phyloP scores from a whole-genome alignment of 345 rosid genomes.

The Populus tremula region DNA sequence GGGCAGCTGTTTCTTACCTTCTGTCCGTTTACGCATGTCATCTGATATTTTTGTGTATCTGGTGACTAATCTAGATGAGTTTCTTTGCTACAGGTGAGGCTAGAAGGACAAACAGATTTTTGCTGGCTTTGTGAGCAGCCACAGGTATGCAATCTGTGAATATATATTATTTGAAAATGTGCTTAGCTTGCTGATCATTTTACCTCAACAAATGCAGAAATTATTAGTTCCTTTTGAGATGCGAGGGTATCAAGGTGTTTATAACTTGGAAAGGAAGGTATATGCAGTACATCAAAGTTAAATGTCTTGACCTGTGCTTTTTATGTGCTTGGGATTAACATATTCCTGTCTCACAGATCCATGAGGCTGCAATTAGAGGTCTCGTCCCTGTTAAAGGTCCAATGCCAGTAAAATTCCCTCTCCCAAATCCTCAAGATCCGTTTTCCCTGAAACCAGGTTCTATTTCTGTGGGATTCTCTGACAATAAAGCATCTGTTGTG shows the following conservation, averaged over 20 bases:
- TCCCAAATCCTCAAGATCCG: conserved; percentile 63
- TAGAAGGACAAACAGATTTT: conserved; percentile 80
- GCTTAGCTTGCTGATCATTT: not conserved
- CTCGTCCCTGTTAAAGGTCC: conserved; percentile 52
- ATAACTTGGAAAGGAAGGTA: conserved; percentile 95
- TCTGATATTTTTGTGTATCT: not conserved
- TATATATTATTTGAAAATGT: not conserved
- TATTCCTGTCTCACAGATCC: conserved; percentile 39
- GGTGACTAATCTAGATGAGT: not conserved
- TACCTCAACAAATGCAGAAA: conserved; percentile 38
- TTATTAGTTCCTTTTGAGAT: conserved; percentile 87
- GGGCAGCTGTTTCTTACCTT: not conserved
- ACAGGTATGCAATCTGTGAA: conserved; percentile 48
- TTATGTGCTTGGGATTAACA: not conserved
- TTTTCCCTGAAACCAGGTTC: conserved; percentile 85
- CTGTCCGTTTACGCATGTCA: not conserved
- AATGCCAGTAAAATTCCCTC: conserved; percentile 58
- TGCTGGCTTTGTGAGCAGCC: conserved; percentile 96
- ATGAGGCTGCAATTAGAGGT: conserved; percentile 74
- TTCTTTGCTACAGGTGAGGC: conserved; percentile 56
- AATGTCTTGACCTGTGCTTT: not conserved
- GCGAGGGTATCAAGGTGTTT: conserved; percentile 84
- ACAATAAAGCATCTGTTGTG: conserved; percentile 31
- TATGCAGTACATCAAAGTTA: not conserved
- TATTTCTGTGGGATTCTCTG: conserved; percentile 21